These are phyloP conservation scores for Rutstroemia sp. DNA, from an alignment of 2,329 filamentous ascomycete genomes.

Conservation along the genomic window DNA sequence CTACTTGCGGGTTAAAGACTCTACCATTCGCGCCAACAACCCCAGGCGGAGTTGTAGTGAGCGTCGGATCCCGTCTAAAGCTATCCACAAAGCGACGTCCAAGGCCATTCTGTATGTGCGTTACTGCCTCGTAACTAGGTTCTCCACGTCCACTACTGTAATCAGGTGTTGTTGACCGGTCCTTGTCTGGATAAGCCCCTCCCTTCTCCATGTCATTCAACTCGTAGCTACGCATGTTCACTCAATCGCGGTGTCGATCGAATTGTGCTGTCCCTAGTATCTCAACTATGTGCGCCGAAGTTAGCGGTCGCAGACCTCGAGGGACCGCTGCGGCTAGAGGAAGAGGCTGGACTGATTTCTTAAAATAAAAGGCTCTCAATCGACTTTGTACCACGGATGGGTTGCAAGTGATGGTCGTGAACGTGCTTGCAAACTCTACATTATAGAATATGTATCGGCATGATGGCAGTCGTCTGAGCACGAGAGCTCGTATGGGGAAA, in stretches of 20 bases:
- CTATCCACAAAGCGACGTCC: slow-evolving; percentile 20
- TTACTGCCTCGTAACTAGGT: slow-evolving; percentile 22
- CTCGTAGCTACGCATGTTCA: neutral
- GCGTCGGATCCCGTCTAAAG: slow-evolving; percentile 30
- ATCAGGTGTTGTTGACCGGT: slow-evolving; percentile 11
- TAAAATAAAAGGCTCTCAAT: neutral
- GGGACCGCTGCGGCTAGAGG: neutral
- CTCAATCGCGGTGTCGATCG: neutral
- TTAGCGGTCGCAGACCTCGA: neutral
- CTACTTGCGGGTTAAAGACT: slow-evolving; percentile 55
- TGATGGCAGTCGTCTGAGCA: neutral
- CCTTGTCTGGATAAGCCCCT: slow-evolving; percentile 6
- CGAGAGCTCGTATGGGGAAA: neutral
- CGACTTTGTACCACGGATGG: neutral
- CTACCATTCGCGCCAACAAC: slow-evolving; percentile 23
- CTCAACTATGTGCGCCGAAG: neutral
- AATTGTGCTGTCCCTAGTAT: neutral
- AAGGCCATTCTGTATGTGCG: slow-evolving; percentile 13
- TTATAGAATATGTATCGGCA: neutral
- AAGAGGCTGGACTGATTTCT: slow-evolving; percentile 2
- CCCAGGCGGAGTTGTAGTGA: slow-evolving; percentile 41
- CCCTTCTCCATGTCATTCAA: slow-evolving; percentile 14
- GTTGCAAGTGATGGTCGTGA: neutral
- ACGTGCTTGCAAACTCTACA: neutral
- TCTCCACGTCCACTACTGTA: slow-evolving; percentile 17